Evolutionary conservation across 371 early-diverging fungal genomes (phyloP).

Genomic region (Saksenaea oblongispora): DNA sequence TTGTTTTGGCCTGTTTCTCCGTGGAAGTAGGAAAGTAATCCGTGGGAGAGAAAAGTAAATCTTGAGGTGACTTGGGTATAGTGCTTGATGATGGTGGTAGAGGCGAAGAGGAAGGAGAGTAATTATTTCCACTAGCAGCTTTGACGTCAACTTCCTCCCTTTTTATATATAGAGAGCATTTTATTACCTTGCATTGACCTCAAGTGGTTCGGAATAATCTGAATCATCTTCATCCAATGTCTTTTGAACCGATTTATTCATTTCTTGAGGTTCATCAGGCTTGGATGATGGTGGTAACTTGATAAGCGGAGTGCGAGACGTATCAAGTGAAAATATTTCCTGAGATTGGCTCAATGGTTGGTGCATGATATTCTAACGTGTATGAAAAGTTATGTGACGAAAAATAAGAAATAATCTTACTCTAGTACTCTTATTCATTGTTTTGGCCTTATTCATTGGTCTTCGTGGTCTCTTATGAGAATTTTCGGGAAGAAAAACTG

Average conservation of each 20-base stretch:
- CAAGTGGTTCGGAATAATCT: not conserved
- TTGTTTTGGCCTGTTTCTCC: not conserved
- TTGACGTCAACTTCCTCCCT: not conserved
- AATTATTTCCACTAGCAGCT: not conserved
- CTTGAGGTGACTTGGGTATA: not conserved
- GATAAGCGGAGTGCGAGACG: not conserved
- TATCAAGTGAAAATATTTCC: not conserved
- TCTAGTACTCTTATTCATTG: not conserved
- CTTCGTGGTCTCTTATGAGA: not conserved
- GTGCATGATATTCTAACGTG: not conserved
- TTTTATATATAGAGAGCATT: not conserved
- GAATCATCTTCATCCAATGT: not conserved
- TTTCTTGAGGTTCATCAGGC: not conserved
- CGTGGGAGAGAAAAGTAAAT: not conserved
- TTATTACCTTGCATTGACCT: conserved; percentile 1
- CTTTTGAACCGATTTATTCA: not conserved
- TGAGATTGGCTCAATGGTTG: not conserved
- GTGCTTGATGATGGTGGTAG: not conserved
- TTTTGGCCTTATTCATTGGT: not conserved
- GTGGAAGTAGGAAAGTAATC: not conserved
- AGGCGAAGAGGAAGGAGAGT: no score
- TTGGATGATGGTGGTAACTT: not conserved
- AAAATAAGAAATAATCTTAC: not conserved
- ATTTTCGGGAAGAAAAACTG: not conserved
- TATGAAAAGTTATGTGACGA: no score